Percentiles rank a stretch among this genome's conserved stretches.
These are phyloP conservation scores for Mallotus japonicus DNA, from an alignment of 441 rosid species.

Conservation along the genomic window DNA sequence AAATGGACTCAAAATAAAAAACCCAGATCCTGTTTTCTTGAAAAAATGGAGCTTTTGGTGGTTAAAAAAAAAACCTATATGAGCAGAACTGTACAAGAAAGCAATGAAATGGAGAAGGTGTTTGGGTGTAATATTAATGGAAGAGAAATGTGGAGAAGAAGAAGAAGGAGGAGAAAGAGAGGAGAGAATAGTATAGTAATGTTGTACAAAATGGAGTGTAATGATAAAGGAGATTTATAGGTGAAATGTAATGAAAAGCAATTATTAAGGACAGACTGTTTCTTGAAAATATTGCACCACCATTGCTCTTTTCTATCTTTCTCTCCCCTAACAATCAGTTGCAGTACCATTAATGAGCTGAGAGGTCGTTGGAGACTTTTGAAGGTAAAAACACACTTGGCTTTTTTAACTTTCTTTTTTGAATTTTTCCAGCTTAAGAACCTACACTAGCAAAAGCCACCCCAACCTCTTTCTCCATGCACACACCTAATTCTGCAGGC, in stretches of 20 bases:
- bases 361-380: constrained; percentile 51
- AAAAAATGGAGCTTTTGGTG: neutral
- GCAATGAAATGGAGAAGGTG: neutral
- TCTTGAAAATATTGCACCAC: constrained; percentile 29
- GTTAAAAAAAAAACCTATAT: too few relatives aligned
- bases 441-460: neutral
- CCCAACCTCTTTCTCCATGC: constrained; percentile 6
- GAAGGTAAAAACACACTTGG: constrained; percentile 23
- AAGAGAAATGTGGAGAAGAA: neutral
- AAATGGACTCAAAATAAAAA: neutral
- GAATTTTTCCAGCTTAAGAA: neutral
- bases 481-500: constrained; percentile 51
- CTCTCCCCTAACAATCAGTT: constrained; percentile 24
- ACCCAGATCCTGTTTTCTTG: constrained; percentile 10
- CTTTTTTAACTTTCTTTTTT: neutral
- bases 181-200: constrained; percentile 11
- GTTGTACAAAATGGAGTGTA: constrained; percentile 9
- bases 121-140: neutral
- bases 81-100: neutral
- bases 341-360: constrained; percentile 52
- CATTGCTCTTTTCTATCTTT: constrained; percentile 22
- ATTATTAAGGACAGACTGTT: constrained; percentile 61
- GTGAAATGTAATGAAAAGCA: constrained; percentile 47
- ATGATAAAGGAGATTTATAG: constrained; percentile 54
- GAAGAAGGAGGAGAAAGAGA: constrained; percentile 11